Base-by-base conservation (phyloP, 148 eudicot genomes). In the Drosera capensis region DNA sequence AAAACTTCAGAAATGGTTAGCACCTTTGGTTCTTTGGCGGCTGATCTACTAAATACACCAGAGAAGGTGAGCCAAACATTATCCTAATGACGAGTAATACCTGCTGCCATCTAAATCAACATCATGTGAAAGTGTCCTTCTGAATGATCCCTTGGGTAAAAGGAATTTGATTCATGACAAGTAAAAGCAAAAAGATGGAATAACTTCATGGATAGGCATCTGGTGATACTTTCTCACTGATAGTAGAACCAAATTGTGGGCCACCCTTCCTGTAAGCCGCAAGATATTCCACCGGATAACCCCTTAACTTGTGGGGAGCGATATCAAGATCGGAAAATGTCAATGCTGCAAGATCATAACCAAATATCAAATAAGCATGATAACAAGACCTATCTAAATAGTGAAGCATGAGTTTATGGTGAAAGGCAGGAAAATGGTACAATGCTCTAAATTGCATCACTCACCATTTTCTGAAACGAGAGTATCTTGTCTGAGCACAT, bases 251-350 rank as follows among this genome's bases (percentile, higher is more conserved):
- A 43, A 77, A 87, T 20, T 80, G 53, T 24, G 96, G 94, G 31
- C 96, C 96, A 36, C 94, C 90, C 67, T 83, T 87, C 23, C 96
- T 81, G 51, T 82, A 87, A 12, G 68, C 70, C 35, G 87, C 68
- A 36, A 87, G 90, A 52, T 26, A 80, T 70, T 87, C 96, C 17
- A 77, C 59, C 19, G 96, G 94, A 63, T 87, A 87, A n/a, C 94
- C 94, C 70, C 74, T 83, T 68, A 87, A 65, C 75, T 79, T 82
- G 55, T 71, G 86, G 14, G 96, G 96, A 48, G 53, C 67, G 40
- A 87, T 61, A 16, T 70, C 90, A 39, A 87, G 83, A 63, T 83
- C 92, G 45, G 60, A 54, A 51, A 87, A 87, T 7, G 84, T 79
- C 41, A 79, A 61, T 55, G 96, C 96, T 87, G 80, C 55, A 49